phyloP scores from a whole-genome alignment of 495 filamentous ascomycete genomes.

The Chaetomium cochliodes region DNA sequence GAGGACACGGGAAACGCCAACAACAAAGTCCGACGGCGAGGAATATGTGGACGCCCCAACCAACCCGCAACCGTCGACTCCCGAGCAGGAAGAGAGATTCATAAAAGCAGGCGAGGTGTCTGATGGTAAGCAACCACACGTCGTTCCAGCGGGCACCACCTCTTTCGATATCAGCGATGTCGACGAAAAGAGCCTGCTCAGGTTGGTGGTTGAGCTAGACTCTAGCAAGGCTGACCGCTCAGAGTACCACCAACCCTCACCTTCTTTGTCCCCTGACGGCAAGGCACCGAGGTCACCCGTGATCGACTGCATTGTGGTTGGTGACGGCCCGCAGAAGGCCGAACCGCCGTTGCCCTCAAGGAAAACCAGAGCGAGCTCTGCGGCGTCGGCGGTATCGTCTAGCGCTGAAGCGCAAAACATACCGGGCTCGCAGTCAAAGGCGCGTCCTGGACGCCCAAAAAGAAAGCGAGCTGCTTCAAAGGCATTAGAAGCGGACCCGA shows the following conservation, averaged over 20 bases:
- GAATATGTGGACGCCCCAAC: constrained; percentile 49
- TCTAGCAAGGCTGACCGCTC: constrained; percentile 32
- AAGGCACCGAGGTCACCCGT: constrained; percentile 16
- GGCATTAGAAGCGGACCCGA: constrained; percentile 20
- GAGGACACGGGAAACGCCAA: constrained; percentile 32
- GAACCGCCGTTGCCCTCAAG: constrained; percentile 10
- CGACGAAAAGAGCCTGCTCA: constrained; percentile 47
- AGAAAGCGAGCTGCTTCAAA: constrained; percentile 31
- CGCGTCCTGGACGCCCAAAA: constrained; percentile 26
- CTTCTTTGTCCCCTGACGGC: constrained; percentile 29
- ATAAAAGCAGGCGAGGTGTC: neutral
- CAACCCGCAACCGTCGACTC: constrained; percentile 37
- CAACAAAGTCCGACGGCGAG: constrained; percentile 43
- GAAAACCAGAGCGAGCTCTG: constrained; percentile 19
- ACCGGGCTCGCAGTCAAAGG: constrained; percentile 25
- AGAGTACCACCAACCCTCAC: constrained; percentile 23
- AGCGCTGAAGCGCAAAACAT: constrained; percentile 8
- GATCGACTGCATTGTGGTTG: constrained; percentile 36
- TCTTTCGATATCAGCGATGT: constrained; percentile 46
- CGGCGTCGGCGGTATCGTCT: neutral
- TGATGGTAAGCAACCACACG: constrained; percentile 1
- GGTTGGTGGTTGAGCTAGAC: constrained; percentile 49
- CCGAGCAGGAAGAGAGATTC: constrained; percentile 17
- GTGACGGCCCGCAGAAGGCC: constrained; percentile 22
- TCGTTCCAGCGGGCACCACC: constrained; percentile 19